phyloP scores from a whole-genome alignment of 2,329 filamentous ascomycete species.

The Aschersonia sp. region DNA sequence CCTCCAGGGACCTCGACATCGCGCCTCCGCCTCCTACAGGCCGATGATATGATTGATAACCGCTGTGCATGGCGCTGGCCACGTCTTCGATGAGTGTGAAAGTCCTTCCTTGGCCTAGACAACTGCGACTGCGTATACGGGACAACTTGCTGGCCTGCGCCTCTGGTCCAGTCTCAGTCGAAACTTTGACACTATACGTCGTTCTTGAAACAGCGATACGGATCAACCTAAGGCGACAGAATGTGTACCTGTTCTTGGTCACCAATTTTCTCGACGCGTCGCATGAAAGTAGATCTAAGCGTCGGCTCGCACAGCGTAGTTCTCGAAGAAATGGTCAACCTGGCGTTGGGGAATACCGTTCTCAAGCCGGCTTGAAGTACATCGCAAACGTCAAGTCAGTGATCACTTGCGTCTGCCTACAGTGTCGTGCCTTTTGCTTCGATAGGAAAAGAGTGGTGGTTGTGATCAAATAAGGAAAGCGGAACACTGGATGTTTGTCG shows the following conservation, averaged over 20 bases:
- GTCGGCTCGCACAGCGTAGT: neutral
- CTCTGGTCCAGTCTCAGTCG: neutral
- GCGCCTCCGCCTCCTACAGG: neutral
- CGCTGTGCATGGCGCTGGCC: neutral
- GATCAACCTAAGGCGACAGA: too few species aligned
- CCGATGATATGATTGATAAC: neutral
- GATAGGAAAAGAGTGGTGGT: neutral
- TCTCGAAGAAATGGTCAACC: neutral
- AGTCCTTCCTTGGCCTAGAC: too few species aligned
- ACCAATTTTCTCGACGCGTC: neutral
- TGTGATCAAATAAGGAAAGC: neutral
- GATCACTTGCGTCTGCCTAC: too few species aligned
- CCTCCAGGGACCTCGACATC: slow-evolving; percentile 20
- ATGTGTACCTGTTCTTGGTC: neutral
- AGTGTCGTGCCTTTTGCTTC: neutral
- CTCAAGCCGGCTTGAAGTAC: neutral
- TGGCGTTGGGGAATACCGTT: neutral
- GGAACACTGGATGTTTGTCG: neutral
- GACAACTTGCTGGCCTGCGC: neutral
- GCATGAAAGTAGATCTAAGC: neutral
- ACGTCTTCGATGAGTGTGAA: neutral
- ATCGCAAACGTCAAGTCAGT: neutral
- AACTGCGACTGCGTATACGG: too few species aligned
- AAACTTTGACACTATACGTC: neutral
- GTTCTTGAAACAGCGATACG: too few species aligned